Conservation (phyloP, 169 alveolate genomes). For the Miamiensis avidus region DNA sequence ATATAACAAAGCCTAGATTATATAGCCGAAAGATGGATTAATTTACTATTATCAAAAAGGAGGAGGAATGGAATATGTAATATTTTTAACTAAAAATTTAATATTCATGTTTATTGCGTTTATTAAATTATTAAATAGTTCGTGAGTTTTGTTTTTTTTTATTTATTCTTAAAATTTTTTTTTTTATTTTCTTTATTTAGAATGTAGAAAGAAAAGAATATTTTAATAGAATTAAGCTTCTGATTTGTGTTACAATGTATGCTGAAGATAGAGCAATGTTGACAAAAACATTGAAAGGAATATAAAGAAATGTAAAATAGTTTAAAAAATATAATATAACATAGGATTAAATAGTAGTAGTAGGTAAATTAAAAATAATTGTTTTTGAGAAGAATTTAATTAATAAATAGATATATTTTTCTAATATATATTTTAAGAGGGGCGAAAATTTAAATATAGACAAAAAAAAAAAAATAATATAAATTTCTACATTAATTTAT, state of each 20-base stretch:
- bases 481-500: no score
- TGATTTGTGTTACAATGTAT: constrained; percentile 25
- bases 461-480: no score
- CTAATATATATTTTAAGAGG: no score
- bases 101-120: background rate
- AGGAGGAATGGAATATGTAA: background rate
- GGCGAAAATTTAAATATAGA: no score
- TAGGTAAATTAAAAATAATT: background rate
- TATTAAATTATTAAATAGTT: background rate
- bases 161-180: no score
- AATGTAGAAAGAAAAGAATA: background rate
- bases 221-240: constrained; percentile 10
- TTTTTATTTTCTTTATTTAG: no score
- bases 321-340: background rate
- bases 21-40: background rate
- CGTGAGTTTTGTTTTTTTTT: no score
- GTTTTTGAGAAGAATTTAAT: no score
- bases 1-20: background rate
- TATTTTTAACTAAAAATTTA: no score
- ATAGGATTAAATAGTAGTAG: background rate
- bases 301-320: background rate
- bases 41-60: no score
- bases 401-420: no score
- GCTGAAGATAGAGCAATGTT: constrained; percentile 21
- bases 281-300: constrained; percentile 10